Evolutionary conservation across 768 basidiomycete species (phyloP), one percentile per base, ranked within the genome.

Genomic region (Mycena vitilis): DNA sequence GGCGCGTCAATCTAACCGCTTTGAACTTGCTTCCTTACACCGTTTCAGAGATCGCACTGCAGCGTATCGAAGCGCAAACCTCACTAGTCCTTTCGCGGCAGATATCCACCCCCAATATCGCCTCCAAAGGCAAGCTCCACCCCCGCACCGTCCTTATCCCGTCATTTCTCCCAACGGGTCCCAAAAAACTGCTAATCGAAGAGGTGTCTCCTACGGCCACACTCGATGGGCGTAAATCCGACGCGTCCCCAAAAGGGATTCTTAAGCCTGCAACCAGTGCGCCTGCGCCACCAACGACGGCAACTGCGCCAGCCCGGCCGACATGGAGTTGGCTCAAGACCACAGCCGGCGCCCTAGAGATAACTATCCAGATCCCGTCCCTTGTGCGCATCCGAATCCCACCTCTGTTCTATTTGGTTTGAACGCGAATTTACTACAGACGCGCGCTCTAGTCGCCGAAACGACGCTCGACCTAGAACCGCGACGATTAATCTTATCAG

Each of bases 41-140:
- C n/a, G 4, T n/a, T 60, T 56, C 71, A 94, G 92, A 94, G 78
- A 84, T 92, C 12, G 88, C 88, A 0, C 76, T 93, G 5, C 90
- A 91, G 72, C 87, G 87, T 11, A 86, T 92, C 53, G 91, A 93
- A 78, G 83, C 84, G 0, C 89, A 91, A 68, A 84, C 86, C 10
- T 74, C 82, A 5, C 74, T 93, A n/a, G 70, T 81, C 0, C 84
- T 94, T 51, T 92, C 93, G 1, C 87, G 92, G 25, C 83, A 87
- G 55, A 88, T 95, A 67, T 85, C 85, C 25, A 91, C 86, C 0
- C 93, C 93, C 7, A 95, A 95, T 77, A 92, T 95, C 60, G 79
- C 85, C 4, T 88, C 89, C 60, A 95, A 95, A 76, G 93, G 93
- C n/a, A 86, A 83, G 72, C 85, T 90, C 2, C 73, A 75, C 34